Percentiles rank a stretch among this genome's conserved stretches.
Conservation (phyloP, 2,329 filamentous ascomycete genomes). For the Nothophaeocryptopus gaeumannii region DNA sequence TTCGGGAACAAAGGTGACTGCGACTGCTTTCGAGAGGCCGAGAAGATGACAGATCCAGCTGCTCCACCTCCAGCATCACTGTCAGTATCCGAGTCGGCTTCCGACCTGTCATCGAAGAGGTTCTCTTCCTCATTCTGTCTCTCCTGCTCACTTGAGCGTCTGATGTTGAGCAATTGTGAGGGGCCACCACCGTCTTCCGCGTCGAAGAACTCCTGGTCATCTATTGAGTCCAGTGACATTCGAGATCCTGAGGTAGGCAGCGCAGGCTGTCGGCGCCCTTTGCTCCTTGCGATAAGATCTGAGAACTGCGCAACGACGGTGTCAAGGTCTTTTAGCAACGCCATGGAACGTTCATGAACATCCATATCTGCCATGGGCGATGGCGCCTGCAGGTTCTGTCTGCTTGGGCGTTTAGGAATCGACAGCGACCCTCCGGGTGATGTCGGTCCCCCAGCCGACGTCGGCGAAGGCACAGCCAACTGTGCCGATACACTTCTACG, state of each 20-base stretch:
- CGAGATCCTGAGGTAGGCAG: constrained; percentile 44
- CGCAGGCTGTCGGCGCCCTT: constrained; percentile 65
- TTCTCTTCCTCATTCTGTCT: constrained; percentile 58
- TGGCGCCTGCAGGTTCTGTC: constrained; percentile 23
- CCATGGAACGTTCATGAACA: constrained; percentile 78
- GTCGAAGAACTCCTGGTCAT: constrained; percentile 91
- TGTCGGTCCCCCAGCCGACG: constrained; percentile 20
- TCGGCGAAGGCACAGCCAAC: constrained; percentile 48
- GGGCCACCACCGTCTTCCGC: constrained; percentile 61
- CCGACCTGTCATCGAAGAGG: constrained; percentile 45
- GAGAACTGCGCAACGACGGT: constrained; percentile 80
- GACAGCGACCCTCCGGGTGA: constrained; percentile 36
- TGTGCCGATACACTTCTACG: constrained; percentile 54
- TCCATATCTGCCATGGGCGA: constrained; percentile 38
- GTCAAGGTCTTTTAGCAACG: constrained; percentile 81
- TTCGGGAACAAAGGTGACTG: constrained; percentile 62
- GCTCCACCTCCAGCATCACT: constrained; percentile 54
- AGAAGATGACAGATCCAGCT: constrained; percentile 20
- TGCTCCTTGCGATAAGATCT: constrained; percentile 71
- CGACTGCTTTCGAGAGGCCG: constrained; percentile 18
- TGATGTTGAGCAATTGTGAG: constrained; percentile 72
- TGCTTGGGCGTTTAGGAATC: constrained; percentile 35
- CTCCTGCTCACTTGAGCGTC: constrained; percentile 68
- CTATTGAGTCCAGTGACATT: constrained; percentile 76
- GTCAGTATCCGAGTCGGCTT: constrained; percentile 62